Evolutionary conservation across 352 stramenopile species (phyloP).

Genomic region (Chrysophaeum taylorii): DNA sequence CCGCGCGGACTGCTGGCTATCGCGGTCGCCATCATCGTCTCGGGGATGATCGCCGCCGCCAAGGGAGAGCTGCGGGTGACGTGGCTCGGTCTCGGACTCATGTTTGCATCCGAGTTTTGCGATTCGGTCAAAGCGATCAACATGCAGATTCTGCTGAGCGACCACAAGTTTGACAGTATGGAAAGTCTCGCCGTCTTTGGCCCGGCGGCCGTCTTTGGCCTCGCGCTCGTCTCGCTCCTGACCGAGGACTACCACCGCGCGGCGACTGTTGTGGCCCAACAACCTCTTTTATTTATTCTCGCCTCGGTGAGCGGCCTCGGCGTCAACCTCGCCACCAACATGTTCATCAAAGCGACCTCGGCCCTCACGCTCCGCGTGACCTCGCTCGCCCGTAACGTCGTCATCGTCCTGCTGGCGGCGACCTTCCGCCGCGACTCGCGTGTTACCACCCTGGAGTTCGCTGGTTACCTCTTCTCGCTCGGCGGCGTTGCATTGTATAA

Average conservation of each 20-base stretch:
- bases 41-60: neutral
- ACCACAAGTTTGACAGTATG: neutral
- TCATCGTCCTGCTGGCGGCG: neutral
- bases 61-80: neutral
- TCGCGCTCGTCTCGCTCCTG: neutral
- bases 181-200: neutral
- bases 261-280: neutral
- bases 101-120: constrained; percentile 11
- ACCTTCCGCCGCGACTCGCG: neutral
- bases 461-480: neutral
- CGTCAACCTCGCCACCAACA: constrained; percentile 3
- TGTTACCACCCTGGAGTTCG: neutral
- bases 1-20: neutral
- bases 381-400: neutral
- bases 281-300: neutral
- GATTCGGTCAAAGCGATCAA: constrained; percentile 6
- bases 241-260: neutral
- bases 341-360: constrained; percentile 2
- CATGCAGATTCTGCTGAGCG: constrained; percentile 1
- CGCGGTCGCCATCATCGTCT: neutral
- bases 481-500: neutral
- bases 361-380: neutral
- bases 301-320: neutral
- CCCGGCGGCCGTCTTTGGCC: neutral
- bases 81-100: neutral